Evolutionary conservation across 2,329 filamentous ascomycete genomes (phyloP), one percentile per base, ranked within the genome.

Genomic region (Colletotrichum godetiae): DNA sequence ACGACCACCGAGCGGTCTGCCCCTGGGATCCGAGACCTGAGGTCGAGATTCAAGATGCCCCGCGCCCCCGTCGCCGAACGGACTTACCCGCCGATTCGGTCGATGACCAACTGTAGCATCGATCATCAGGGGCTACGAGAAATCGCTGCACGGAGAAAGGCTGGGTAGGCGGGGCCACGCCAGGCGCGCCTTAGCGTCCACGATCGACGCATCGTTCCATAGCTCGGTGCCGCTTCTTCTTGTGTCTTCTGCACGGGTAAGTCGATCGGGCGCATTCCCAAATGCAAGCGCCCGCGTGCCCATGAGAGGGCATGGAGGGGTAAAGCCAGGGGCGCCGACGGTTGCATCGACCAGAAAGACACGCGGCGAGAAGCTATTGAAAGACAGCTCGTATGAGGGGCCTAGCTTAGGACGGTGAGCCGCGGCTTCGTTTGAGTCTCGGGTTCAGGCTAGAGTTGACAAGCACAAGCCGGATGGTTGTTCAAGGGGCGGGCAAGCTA

Each of bases 71-170:
- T 42, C 62, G 35, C 24, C 65, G 69, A 53, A 24, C 13, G 59
- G 49, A 46, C 58, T 68, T 53, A 68, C 24, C 67, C 67, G 56
- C 67, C 71, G 67, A 66, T 70, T 35, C 35, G 60, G 71, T 73
- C 71, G 67, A 73, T 73, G 67, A 33, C 67, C 71, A 61, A 57
- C 71, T 65, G 46, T 66, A 55, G 67, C 71, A 73, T 73, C 71
- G 71, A 73, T 73, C 71, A 73, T 73, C 71, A 73, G 71, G 71
- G 71, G 67, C 67, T n/a, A 15, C 27, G 46, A 29, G 37, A 71
- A 53, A 53, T 66, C 61, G 27, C 67, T 70, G 56, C 61, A 73
- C 60, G 55, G 60, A n/a, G 60, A 29, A 71, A 73, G 27, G 55
- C 42, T 49, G 70, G 67, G 67, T 60, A 73, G 70, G 67, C 71